A percentile compares a stretch with the other conserved stretches of the same genome.
phyloP scores from a whole-genome alignment of 1,139 yeast species.

The Yamadazyma siamensis region DNA sequence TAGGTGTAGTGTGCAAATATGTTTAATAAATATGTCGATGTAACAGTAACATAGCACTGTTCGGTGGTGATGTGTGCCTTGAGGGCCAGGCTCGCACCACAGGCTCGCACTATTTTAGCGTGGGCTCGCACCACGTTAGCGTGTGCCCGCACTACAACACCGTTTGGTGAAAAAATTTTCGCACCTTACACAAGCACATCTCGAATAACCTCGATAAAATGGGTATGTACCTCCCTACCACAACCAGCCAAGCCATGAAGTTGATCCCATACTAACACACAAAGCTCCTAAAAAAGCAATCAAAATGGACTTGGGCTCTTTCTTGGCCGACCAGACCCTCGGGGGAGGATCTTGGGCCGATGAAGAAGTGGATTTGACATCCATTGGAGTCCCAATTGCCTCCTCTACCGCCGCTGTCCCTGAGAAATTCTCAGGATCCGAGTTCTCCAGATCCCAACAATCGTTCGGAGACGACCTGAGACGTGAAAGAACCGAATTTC shows the following conservation, averaged over 20 bases:
- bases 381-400: constrained; percentile 47
- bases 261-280: constrained; percentile 12
- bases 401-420: constrained; percentile 24
- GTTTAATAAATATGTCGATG: no score
- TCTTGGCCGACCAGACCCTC: constrained; percentile 46
- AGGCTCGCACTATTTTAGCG: no score
- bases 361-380: constrained; percentile 54
- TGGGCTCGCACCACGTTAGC: no score
- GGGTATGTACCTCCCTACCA: constrained; percentile 15
- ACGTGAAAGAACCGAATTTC: constrained; percentile 61
- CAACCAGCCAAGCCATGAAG: not conserved
- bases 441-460: constrained; percentile 2
- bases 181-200: no score
- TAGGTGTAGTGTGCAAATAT: no score
- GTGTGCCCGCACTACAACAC: no score
- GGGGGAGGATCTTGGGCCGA: constrained; percentile 59
- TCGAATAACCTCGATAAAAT: constrained; percentile 9
- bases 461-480: constrained; percentile 13
- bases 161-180: no score
- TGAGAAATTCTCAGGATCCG: constrained; percentile 11
- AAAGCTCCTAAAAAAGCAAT: constrained; percentile 39
- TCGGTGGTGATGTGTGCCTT: no score
- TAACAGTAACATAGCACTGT: no score
- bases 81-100: no score
- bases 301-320: constrained; percentile 51